Evolutionary conservation across 768 basidiomycete genomes (phyloP).

Genomic region (Agrocybe praecox): DNA sequence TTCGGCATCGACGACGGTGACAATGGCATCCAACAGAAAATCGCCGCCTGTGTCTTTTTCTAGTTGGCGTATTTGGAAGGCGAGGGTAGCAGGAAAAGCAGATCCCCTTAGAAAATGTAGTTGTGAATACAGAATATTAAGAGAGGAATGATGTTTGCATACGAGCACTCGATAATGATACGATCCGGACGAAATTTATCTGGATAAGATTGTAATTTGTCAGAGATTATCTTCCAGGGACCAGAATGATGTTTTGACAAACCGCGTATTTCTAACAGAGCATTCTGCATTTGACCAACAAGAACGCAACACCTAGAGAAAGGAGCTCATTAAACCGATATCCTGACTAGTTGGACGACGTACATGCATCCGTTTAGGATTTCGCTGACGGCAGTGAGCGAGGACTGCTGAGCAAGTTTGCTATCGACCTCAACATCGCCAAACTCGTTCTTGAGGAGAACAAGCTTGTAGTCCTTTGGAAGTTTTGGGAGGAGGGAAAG

Average conservation of each 20-base stretch:
- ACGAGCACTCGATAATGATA: constrained; percentile 97
- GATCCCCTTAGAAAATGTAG: constrained; percentile 61
- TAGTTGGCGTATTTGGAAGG: constrained; percentile 91
- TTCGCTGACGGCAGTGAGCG: constrained; percentile 85
- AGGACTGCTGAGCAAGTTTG: constrained; percentile 84
- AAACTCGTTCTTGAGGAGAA: constrained; percentile 95
- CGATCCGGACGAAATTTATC: constrained; percentile 86
- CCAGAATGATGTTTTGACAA: neutral
- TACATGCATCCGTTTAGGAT: constrained; percentile 97
- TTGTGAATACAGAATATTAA: neutral
- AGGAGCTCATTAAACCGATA: neutral
- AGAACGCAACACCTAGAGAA: constrained; percentile 84
- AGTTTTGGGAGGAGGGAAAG: constrained; percentile 81
- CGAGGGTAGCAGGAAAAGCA: constrained; percentile 93
- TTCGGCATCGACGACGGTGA: constrained; percentile 90
- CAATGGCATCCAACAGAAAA: constrained; percentile 85
- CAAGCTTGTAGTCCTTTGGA: constrained; percentile 85
- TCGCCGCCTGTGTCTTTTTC: constrained; percentile 75
- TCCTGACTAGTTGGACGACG: constrained; percentile 23
- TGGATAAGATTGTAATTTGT: constrained; percentile 24
- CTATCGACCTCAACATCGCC: constrained; percentile 96
- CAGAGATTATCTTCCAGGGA: neutral
- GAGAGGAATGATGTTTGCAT: constrained; percentile 24
- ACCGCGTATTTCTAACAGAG: constrained; percentile 87
- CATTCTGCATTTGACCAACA: constrained; percentile 93